phyloP scores from a whole-genome alignment of 345 rosid species.

The Xanthoceras sorbifolium region DNA sequence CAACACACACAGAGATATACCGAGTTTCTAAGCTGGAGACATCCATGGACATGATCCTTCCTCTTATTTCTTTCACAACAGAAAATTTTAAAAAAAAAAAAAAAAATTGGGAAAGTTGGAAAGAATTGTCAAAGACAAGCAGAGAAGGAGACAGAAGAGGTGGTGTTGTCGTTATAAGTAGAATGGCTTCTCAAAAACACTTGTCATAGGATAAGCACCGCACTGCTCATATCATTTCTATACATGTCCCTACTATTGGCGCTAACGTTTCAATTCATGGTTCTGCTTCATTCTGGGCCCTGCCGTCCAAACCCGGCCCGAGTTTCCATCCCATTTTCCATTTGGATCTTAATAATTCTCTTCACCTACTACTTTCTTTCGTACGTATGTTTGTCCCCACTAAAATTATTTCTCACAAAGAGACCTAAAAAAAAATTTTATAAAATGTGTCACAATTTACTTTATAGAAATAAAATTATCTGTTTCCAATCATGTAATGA shows the following conservation, averaged over 20 bases:
- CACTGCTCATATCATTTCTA: neutral
- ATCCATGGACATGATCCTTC: slow-evolving; percentile 18
- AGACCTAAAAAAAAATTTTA: too few relatives aligned
- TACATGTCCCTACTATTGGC: neutral
- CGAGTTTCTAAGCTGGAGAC: slow-evolving; percentile 29
- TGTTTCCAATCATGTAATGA: neutral
- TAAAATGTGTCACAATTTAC: too few relatives aligned
- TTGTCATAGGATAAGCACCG: slow-evolving; percentile 13
- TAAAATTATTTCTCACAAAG: too few relatives aligned
- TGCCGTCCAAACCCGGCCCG: neutral
- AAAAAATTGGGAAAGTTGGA: neutral
- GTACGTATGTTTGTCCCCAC: neutral
- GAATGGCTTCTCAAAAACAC: slow-evolving; percentile 19
- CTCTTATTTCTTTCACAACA: neutral
- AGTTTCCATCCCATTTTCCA: neutral
- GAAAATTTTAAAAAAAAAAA: neutral
- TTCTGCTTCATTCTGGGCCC: neutral
- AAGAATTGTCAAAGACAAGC: neutral
- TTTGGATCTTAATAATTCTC: neutral
- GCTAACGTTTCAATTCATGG: neutral
- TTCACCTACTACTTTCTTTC: neutral
- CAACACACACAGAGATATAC: slow-evolving; percentile 10
- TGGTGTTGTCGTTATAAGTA: slow-evolving; percentile 5
- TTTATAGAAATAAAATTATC: neutral
- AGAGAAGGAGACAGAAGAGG: neutral